Conservation (phyloP, 345 rosid genomes). For the Bruguiera gymnorhiza region DNA sequence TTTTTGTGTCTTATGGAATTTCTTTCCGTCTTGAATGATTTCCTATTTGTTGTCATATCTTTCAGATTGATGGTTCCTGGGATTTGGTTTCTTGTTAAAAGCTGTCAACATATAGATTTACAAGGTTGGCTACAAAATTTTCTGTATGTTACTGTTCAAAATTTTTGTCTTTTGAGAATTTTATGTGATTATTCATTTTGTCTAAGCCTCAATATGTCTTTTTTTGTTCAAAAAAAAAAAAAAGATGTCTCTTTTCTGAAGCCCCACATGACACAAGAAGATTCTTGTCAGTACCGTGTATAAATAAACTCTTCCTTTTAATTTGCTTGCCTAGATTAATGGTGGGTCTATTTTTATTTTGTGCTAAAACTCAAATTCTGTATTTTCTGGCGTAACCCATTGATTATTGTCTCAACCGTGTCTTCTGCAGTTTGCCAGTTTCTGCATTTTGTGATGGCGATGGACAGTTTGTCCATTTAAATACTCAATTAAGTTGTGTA, state of each 20-base stretch:
- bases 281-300: no score
- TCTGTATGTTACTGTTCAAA: no score
- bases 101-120: slow-evolving; percentile 2
- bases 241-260: no score
- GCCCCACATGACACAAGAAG: no score
- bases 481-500: not conserved
- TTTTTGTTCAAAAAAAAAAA: no score
- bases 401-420: not conserved
- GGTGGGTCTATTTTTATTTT: slow-evolving; percentile 9
- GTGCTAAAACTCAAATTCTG: not conserved
- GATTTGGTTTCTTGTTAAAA: slow-evolving; percentile 11
- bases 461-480: not conserved
- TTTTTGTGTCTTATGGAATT: not conserved
- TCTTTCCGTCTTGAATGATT: not conserved
- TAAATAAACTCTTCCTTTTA: not conserved
- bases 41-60: slow-evolving; percentile 1
- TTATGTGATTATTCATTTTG: no score
- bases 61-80: slow-evolving; percentile 26
- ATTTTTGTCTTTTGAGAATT: not conserved
- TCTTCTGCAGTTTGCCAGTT: no score
- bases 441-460: no score
- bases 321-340: slow-evolving; percentile 7
- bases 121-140: slow-evolving; percentile 4
- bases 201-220: no score
- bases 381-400: not conserved